Percentiles rank a stretch among this genome's conserved stretches.
These are phyloP conservation scores for Coffea canephora DNA, from an alignment of 257 asterid genomes.

Conservation along the genomic window DNA sequence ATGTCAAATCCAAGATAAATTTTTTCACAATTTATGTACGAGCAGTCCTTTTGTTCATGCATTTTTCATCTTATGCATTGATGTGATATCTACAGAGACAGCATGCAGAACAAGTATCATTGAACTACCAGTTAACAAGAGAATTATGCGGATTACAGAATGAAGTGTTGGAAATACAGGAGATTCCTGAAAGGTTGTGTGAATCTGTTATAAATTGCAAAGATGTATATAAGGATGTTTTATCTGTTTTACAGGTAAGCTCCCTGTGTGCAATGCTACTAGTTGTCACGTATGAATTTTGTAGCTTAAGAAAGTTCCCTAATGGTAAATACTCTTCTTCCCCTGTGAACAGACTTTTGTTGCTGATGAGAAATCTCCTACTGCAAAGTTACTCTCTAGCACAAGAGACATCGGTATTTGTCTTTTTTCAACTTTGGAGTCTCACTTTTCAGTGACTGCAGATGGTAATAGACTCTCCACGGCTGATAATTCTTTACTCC, in stretches of 20 bases:
- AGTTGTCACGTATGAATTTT: background rate
- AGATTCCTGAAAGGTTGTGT: conserved; percentile 54
- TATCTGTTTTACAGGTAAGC: conserved; percentile 61
- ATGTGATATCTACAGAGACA: conserved; percentile 50
- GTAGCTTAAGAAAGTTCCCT: background rate
- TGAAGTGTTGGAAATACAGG: conserved; percentile 45
- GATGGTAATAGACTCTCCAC: conserved; percentile 36
- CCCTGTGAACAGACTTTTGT: conserved; percentile 46
- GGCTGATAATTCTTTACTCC: conserved; percentile 31
- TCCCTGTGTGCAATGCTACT: background rate
- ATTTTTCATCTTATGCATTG: conserved; percentile 18
- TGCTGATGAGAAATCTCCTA: conserved; percentile 54
- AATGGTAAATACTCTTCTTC: background rate
- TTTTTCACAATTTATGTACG: background rate
- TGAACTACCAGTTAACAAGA: conserved; percentile 48
- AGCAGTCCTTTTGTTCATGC: background rate
- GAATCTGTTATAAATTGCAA: conserved; percentile 59
- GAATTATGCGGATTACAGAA: conserved; percentile 60
- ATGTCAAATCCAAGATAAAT: background rate
- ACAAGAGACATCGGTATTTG: conserved; percentile 62
- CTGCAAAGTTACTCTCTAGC: conserved; percentile 57
- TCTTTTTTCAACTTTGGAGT: conserved; percentile 69
- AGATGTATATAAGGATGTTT: conserved; percentile 51
- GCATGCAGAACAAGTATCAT: conserved; percentile 44
- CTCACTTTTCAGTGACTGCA: conserved; percentile 43